These are phyloP conservation scores for Phytophthora idaei DNA, from an alignment of 352 stramenopile species.

Conservation along the genomic window DNA sequence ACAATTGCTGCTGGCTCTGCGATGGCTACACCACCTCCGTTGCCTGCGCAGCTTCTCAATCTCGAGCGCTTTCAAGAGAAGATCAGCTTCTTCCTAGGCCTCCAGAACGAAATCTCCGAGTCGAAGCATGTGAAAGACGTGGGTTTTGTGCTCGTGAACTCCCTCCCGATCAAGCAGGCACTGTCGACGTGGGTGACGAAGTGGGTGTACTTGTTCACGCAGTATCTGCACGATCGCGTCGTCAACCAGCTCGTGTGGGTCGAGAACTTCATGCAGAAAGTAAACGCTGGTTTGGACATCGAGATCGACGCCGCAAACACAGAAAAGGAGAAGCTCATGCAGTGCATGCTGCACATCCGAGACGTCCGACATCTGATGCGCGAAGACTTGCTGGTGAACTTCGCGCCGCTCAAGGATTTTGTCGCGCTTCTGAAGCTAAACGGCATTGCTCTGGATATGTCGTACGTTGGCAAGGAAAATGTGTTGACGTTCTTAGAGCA, in stretches of 20 bases:
- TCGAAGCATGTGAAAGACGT: constrained; percentile 88
- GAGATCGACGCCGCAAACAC: constrained; percentile 50
- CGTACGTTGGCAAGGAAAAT: constrained; percentile 84
- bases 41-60: constrained; percentile 78
- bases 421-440: constrained; percentile 85
- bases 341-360: constrained; percentile 89
- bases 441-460: constrained; percentile 90
- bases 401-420: constrained; percentile 79
- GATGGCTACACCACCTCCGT: constrained; percentile 47
- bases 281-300: constrained; percentile 79
- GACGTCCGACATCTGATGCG: constrained; percentile 88
- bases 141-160: constrained; percentile 92
- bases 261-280: constrained; percentile 84
- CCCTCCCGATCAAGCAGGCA: constrained; percentile 94
- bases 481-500: constrained; percentile 88
- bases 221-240: constrained; percentile 92
- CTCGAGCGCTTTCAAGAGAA: constrained; percentile 90
- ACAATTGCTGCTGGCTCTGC: constrained; percentile 20
- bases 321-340: constrained; percentile 77
- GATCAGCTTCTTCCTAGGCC: constrained; percentile 85
- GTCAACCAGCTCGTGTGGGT: constrained; percentile 85
- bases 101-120: constrained; percentile 91
- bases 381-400: constrained; percentile 78
- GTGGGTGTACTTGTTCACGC: constrained; percentile 95
- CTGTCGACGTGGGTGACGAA: constrained; percentile 95